These are phyloP conservation scores for Pestalotiopsis fici DNA, from an alignment of 2,329 filamentous ascomycete genomes.

Conservation along the genomic window DNA sequence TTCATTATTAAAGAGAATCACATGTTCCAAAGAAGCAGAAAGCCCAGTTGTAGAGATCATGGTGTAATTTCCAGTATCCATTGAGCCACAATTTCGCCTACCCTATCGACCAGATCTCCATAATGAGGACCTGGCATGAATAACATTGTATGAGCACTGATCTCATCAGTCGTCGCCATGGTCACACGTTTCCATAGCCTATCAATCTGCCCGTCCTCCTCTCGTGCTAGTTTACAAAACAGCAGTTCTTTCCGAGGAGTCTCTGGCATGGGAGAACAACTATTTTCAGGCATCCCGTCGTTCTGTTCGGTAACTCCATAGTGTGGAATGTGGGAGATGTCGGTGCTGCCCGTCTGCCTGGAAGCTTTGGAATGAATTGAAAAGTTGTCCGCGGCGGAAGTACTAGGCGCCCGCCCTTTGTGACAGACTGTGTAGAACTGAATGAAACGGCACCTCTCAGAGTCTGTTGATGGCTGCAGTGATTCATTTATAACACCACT, in stretches of 20 bases:
- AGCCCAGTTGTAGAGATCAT: no score
- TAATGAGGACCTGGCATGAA: slow-evolving; percentile 77
- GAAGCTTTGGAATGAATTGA: no score
- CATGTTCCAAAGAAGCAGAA: no score
- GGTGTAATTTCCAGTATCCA: no score
- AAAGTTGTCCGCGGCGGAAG: no score
- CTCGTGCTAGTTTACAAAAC: slow-evolving; percentile 74
- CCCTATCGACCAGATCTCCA: slow-evolving; percentile 72
- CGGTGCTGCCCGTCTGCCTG: no score
- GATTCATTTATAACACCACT: slow-evolving; percentile 26
- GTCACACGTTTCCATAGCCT: slow-evolving; percentile 75
- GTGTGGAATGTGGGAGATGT: background rate
- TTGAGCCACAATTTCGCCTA: slow-evolving; percentile 64
- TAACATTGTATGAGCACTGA: slow-evolving; percentile 80
- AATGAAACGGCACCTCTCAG: slow-evolving; percentile 70
- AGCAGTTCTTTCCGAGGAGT: slow-evolving; percentile 60
- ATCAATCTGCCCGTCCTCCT: slow-evolving; percentile 58
- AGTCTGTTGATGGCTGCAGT: slow-evolving; percentile 28
- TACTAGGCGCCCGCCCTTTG: no score
- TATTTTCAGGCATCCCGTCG: background rate
- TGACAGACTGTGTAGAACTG: slow-evolving; percentile 92
- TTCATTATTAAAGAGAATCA: no score
- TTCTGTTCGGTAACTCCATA: background rate
- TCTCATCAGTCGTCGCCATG: slow-evolving; percentile 83
- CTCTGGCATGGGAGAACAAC: slow-evolving; percentile 15